phyloP scores from a whole-genome alignment of 441 rosid species.

The Daphne laureola region DNA sequence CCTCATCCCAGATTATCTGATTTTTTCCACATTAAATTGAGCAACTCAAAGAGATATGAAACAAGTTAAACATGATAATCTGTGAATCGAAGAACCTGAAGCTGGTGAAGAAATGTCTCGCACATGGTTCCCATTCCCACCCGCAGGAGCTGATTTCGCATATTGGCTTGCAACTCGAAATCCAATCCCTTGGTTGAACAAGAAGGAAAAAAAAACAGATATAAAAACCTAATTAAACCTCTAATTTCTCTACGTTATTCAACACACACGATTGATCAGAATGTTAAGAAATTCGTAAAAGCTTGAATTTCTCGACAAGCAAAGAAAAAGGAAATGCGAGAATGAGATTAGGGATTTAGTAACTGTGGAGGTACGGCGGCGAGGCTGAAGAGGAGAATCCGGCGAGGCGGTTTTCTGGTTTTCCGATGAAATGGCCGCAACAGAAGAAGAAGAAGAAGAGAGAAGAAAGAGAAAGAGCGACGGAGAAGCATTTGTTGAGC shows the following conservation, averaged over 20 bases:
- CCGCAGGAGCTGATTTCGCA: constrained; percentile 44
- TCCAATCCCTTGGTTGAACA: constrained; percentile 15
- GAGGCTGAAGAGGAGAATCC: constrained; percentile 11
- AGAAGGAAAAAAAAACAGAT: background rate
- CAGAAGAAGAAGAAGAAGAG: too few species aligned
- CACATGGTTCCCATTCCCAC: constrained; percentile 79
- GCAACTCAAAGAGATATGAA: too few species aligned
- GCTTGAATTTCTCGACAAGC: background rate
- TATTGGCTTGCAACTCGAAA: constrained; percentile 33
- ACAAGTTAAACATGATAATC: background rate
- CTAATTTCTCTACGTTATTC: too few species aligned
- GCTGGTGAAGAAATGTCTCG: constrained; percentile 58
- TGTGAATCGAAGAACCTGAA: constrained; percentile 24
- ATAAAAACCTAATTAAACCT: too few species aligned
- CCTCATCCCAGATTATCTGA: constrained; percentile 97
- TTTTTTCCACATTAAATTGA: constrained; percentile 3
- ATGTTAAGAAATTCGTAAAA: too few species aligned
- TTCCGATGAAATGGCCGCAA: background rate
- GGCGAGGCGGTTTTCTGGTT: constrained; percentile 2
- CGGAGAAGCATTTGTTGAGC: too few species aligned
- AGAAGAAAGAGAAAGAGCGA: too few species aligned
- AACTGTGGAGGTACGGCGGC: constrained; percentile 11
- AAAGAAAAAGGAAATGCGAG: background rate
- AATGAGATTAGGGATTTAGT: background rate
- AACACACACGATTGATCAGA: too few species aligned